Evolutionary conservation across 2,329 filamentous ascomycete genomes (phyloP).

Genomic region (Trichoderma endophyticum): DNA sequence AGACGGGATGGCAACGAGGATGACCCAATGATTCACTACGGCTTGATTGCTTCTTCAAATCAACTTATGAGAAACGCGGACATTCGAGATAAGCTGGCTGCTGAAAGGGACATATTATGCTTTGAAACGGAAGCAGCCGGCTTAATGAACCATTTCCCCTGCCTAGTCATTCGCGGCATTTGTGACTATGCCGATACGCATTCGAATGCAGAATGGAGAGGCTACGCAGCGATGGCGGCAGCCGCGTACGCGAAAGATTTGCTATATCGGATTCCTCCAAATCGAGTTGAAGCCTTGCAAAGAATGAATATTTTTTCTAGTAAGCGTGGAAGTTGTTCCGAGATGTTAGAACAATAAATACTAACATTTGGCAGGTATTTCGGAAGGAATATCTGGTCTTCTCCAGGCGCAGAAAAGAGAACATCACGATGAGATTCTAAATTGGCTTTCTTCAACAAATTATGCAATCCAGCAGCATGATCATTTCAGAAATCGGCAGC

Average conservation of each 20-base stretch:
- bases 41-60: not conserved
- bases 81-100: not conserved
- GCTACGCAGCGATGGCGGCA: not conserved
- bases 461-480: not conserved
- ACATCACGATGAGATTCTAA: not conserved
- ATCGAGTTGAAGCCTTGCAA: not conserved
- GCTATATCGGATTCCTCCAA: not conserved
- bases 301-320: not conserved
- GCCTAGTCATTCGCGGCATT: not conserved
- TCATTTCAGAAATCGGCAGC: not conserved
- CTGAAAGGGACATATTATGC: not conserved
- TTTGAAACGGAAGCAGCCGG: not conserved
- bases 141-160: not conserved
- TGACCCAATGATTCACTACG: not conserved
- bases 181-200: not conserved
- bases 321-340: not conserved
- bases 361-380: not conserved
- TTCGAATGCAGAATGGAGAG: not conserved
- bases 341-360: not conserved
- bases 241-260: not conserved
- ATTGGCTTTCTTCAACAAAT: not conserved
- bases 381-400: not conserved
- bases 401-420: not conserved
- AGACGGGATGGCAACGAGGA: not conserved
- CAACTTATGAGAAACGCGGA: not conserved